A percentile compares a stretch with the other conserved stretches of the same genome.
Conservation (phyloP, 2,329 filamentous ascomycete genomes). For the Celoporthe dispersa region DNA sequence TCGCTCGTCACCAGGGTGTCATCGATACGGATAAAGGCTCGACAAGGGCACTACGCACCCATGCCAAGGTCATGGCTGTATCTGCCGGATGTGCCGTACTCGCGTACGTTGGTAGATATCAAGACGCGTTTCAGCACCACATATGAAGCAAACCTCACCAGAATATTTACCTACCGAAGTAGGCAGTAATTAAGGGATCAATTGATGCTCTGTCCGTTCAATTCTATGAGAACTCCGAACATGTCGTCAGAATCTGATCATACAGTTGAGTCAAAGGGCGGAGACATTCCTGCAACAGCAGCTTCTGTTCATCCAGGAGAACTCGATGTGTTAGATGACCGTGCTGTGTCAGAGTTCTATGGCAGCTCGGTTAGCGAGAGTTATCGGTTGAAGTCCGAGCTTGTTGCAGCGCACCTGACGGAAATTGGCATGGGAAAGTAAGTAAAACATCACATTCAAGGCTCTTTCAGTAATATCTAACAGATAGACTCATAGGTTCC, state of each 20-base stretch:
- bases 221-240: background rate
- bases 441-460: constrained; percentile 14
- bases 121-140: background rate
- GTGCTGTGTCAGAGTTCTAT: constrained; percentile 43
- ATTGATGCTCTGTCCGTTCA: background rate
- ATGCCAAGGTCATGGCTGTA: background rate
- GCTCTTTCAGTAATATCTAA: background rate
- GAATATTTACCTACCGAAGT: background rate
- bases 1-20: background rate
- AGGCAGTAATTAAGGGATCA: background rate
- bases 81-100: background rate
- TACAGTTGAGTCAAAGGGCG: constrained; percentile 13
- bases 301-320: constrained; percentile 21
- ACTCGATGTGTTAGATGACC: constrained; percentile 34
- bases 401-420: constrained; percentile 37
- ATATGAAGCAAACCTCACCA: background rate
- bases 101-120: too few relatives aligned
- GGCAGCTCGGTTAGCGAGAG: constrained; percentile 38
- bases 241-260: constrained; percentile 17
- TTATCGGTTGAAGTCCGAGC: constrained; percentile 41
- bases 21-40: background rate
- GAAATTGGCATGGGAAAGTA: constrained; percentile 43
- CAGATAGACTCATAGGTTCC: constrained; percentile 34
- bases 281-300: background rate
- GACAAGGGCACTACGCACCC: background rate